These are phyloP conservation scores for Coemansia sp. DNA, from an alignment of 192 early-diverging fungal species.

Conservation along the genomic window DNA sequence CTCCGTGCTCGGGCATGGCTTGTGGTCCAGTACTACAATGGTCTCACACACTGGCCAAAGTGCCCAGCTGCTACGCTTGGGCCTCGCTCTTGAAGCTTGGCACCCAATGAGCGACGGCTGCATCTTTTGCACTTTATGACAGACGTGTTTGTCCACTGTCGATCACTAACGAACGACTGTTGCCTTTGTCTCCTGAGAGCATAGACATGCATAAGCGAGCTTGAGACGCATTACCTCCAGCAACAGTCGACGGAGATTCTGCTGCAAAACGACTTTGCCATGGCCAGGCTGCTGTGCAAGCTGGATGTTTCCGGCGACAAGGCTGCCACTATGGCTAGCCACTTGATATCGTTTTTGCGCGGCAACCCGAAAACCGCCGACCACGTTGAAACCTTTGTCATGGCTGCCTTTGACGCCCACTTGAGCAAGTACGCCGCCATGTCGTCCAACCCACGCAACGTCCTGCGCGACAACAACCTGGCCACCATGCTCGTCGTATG, in stretches of 20 bases:
- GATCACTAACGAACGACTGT: background rate
- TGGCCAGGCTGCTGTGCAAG: conserved; percentile 32
- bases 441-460: conserved; percentile 30
- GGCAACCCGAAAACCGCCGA: conserved; percentile 43
- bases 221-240: conserved; percentile 49
- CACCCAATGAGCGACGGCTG: background rate
- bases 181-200: background rate
- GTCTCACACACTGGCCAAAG: background rate
- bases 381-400: conserved; percentile 43
- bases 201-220: conserved; percentile 46
- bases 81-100: background rate
- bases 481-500: conserved; percentile 53
- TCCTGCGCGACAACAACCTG: conserved; percentile 50
- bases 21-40: background rate
- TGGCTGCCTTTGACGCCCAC: conserved; percentile 43
- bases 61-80: background rate
- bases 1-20: background rate
- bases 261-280: conserved; percentile 36
- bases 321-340: conserved; percentile 50
- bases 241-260: conserved; percentile 47
- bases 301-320: conserved; percentile 47
- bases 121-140: background rate
- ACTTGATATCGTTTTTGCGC: conserved; percentile 49
- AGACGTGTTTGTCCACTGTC: background rate
- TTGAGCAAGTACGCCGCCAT: conserved; percentile 26